Base-by-base conservation (phyloP, 2,329 filamentous ascomycete species). In the Shiraia bambusicola region DNA sequence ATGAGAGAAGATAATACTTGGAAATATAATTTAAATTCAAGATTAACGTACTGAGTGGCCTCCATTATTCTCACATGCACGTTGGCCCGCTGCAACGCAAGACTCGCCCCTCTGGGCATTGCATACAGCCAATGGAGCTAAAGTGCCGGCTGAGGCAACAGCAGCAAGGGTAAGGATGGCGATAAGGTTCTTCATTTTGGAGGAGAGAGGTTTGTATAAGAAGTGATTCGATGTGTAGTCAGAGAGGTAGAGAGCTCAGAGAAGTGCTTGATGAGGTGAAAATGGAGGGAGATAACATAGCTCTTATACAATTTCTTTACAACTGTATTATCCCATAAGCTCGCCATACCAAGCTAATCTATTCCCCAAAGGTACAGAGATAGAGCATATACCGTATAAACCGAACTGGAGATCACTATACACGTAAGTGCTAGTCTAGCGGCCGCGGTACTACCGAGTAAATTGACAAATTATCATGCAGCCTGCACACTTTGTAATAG, bases 51-150 rank as follows among this genome's bases (percentile, higher is more conserved):
- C 40, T 5, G 40, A 42, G 22, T 42, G 40, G 4, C 40, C 40
- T 14, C 40, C 40, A 32, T 42, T 42, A 24, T 42, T 33, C 16
- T 42, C 40, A 22, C 40, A 42, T 24, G 27, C 40, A 6, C 19
- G 13, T 4, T 22, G 13, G 14, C 29, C 29, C 1, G 40, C 6
- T 5, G n/a, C n/a, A 7, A 24, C 15, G 40, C 40, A 43, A n/a
- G 40, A 43, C 25, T 43, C 40, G 22, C 40, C 40, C 16, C n/a
- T 24, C 15, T 34, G 16, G 15, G 29, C 40, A 28, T 43, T 43
- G 40, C 40, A 43, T 16, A 43, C 14, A 4, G 40, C 40, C 12
- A 38, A 19, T 1, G 25, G 16, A 8, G 15, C 31, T 7, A 42
- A 25, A 24, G 14, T 38, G 24, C 28, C 34, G 1, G 40, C 40